phyloP scores from a whole-genome alignment of 2,329 filamentous ascomycete species.

The Laburnicola sp. region DNA sequence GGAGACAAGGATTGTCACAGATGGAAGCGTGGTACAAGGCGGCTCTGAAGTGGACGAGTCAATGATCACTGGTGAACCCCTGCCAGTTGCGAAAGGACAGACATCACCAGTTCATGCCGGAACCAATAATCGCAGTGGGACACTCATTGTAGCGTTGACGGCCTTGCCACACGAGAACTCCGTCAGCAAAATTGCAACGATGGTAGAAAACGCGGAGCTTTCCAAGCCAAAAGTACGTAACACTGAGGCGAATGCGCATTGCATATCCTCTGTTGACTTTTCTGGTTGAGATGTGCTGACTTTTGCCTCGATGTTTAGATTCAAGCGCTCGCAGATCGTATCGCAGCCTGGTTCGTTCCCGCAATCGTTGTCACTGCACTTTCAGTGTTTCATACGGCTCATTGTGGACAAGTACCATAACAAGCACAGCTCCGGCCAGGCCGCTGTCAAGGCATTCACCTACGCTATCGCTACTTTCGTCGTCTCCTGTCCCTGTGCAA shows the following conservation, averaged over 20 bases:
- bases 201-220: conserved; percentile 72
- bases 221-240: conserved; percentile 69
- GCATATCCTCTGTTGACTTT: no score
- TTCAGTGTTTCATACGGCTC: conserved; percentile 69
- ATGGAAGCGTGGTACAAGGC: conserved; percentile 67
- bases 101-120: conserved; percentile 66
- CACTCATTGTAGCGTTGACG: conserved; percentile 57
- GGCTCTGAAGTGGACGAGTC: conserved; percentile 73
- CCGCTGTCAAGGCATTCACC: conserved; percentile 64
- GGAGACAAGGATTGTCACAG: conserved; percentile 65
- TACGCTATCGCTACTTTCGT: conserved; percentile 73
- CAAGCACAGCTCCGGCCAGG: conserved; percentile 46
- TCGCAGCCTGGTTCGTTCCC: conserved; percentile 72
- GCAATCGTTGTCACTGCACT: conserved; percentile 62
- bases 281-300: no score
- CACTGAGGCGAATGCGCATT: no score
- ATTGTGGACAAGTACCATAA: conserved; percentile 55
- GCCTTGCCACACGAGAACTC: conserved; percentile 71
- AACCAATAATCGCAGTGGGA: conserved; percentile 58
- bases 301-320: no score
- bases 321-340: conserved; percentile 68
- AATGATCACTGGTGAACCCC: conserved; percentile 74
- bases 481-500: conserved; percentile 77
- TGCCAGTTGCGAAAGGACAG: conserved; percentile 60
- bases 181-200: conserved; percentile 66